A percentile compares a stretch with the other conserved stretches of the same genome.
These are phyloP conservation scores for Cryptococcus hybrid DNA, from an alignment of 1,284 basidiomycete species.

Conservation along the genomic window DNA sequence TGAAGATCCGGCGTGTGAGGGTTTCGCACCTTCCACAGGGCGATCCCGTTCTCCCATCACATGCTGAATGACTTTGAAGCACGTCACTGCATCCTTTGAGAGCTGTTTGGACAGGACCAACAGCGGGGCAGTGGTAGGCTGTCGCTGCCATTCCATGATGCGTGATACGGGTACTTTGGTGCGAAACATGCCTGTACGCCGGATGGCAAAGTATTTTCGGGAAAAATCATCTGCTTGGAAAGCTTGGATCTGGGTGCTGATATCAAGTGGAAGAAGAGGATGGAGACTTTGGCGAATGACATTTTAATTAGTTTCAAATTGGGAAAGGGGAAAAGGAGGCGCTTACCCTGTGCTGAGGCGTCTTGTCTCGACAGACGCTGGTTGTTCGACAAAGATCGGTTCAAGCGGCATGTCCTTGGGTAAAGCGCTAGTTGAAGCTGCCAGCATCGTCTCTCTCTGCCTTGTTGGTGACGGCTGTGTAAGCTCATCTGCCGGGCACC, in stretches of 20 bases:
- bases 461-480: not conserved
- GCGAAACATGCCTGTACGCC: constrained; percentile 73
- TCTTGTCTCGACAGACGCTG: constrained; percentile 37
- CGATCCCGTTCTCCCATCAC: constrained; percentile 88
- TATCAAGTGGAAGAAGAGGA: constrained; percentile 68
- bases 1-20: constrained; percentile 5
- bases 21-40: constrained; percentile 34
- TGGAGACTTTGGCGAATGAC: constrained; percentile 54
- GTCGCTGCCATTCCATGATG: constrained; percentile 87
- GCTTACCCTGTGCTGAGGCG: constrained; percentile 63
- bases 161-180: constrained; percentile 69
- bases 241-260: constrained; percentile 75
- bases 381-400: constrained; percentile 62
- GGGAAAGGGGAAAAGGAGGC: not conserved
- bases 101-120: constrained; percentile 61
- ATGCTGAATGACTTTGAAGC: constrained; percentile 84
- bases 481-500: too few relatives aligned
- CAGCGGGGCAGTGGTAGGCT: constrained; percentile 67
- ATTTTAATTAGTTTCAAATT: not conserved
- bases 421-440: not conserved
- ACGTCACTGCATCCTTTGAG: constrained; percentile 67
- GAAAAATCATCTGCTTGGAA: constrained; percentile 82
- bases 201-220: constrained; percentile 81
- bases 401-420: constrained; percentile 55
- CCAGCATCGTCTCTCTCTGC: not conserved